A percentile compares a stretch with the other conserved stretches of the same genome.
phyloP scores from a whole-genome alignment of 768 basidiomycete species.

The Lenzites betulinus region DNA sequence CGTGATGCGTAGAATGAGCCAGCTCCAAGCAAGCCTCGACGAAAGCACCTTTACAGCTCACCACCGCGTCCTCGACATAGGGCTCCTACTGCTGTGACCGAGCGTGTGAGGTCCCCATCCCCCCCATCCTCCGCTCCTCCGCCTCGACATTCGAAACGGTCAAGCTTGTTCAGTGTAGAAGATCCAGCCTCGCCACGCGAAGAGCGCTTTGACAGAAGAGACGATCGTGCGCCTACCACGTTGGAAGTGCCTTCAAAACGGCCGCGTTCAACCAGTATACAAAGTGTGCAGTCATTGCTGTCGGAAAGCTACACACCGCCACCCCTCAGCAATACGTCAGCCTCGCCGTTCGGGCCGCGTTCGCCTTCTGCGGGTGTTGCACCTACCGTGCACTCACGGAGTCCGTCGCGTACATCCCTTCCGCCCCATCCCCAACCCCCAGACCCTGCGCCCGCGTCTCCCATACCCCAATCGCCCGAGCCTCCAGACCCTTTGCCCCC shows the following conservation, averaged over 20 bases:
- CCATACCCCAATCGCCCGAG: neutral
- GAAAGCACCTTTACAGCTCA: neutral
- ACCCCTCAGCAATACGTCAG: neutral
- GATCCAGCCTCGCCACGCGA: neutral
- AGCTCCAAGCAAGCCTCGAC: constrained; percentile 6
- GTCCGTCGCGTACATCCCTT: too few species aligned
- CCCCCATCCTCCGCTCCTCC: constrained; percentile 16
- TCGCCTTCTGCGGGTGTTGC: neutral
- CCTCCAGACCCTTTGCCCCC: neutral
- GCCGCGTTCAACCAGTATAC: constrained; percentile 15
- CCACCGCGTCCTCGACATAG: constrained; percentile 6
- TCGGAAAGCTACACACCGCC: constrained; percentile 1
- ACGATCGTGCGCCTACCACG: neutral
- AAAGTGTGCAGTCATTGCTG: constrained; percentile 1
- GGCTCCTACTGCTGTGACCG: constrained; percentile 21
- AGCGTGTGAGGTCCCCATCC: constrained; percentile 17
- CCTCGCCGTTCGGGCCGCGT: neutral
- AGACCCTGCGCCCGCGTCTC: neutral
- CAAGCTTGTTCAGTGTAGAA: constrained; percentile 12
- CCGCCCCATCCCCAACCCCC: neutral
- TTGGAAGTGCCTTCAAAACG: constrained; percentile 6
- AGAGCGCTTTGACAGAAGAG: constrained; percentile 6
- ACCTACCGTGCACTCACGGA: too few species aligned
- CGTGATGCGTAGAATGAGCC: neutral
- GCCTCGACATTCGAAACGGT: constrained; percentile 4